Evolutionary conservation across 768 basidiomycete species (phyloP).

Genomic region (Termitomyces sp.): DNA sequence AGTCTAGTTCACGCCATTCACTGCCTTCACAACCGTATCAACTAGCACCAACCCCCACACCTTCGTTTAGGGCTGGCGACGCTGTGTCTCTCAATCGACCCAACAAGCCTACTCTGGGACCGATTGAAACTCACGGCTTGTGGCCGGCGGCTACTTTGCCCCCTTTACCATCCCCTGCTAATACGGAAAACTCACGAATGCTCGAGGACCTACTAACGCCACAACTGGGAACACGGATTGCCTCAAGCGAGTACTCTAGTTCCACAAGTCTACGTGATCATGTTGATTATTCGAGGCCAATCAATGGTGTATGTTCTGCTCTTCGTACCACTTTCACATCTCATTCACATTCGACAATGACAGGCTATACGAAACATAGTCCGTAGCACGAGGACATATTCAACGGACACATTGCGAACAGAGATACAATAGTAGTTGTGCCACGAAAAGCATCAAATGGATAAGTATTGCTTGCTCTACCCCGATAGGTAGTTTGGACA

Average conservation of each 20-base stretch:
- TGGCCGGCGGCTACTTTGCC: conserved; percentile 27
- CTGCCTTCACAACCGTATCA: background rate
- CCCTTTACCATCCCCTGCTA: conserved; percentile 22
- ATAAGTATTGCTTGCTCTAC: no score
- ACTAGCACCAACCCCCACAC: conserved; percentile 10
- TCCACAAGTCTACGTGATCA: conserved; percentile 34
- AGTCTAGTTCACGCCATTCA: conserved; percentile 3
- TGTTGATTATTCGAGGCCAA: conserved; percentile 37
- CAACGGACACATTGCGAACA: conserved; percentile 13
- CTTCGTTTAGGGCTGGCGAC: background rate
- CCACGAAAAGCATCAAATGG: no score
- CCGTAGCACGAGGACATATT: conserved; percentile 28
- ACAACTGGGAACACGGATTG: conserved; percentile 15
- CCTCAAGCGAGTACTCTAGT: conserved; percentile 24
- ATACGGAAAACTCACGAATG: conserved; percentile 25
- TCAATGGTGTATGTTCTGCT: conserved; percentile 24
- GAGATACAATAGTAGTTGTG: background rate
- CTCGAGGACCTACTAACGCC: conserved; percentile 29
- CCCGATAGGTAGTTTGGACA: no score
- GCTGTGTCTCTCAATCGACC: conserved; percentile 9
- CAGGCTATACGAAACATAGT: conserved; percentile 25
- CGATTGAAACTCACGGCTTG: conserved; percentile 1
- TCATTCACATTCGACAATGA: background rate
- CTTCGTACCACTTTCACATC: background rate
- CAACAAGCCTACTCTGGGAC: conserved; percentile 13